These are phyloP conservation scores for Emergomyces africanus DNA, from an alignment of 2,329 filamentous ascomycete species.

Conservation along the genomic window DNA sequence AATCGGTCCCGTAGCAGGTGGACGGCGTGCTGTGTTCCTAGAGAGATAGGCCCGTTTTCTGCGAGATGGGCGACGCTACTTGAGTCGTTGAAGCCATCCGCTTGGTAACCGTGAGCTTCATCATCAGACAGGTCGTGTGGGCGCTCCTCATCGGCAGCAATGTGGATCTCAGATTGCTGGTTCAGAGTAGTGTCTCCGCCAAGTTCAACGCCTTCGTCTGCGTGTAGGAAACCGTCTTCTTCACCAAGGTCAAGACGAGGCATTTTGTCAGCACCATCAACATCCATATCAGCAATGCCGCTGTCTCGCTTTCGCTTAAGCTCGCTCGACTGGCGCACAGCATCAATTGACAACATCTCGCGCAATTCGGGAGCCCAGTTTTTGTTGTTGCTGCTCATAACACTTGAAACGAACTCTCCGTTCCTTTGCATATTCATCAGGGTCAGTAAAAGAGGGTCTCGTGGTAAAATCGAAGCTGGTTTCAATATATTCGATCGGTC, in stretches of 20 bases:
- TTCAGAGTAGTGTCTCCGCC: constrained; percentile 34
- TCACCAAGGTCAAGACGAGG: constrained; percentile 49
- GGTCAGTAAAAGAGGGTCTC: constrained; percentile 74
- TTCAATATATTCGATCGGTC: constrained; percentile 80
- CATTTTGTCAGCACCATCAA: constrained; percentile 53
- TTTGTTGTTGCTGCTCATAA: constrained; percentile 67
- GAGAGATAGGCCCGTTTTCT: constrained; percentile 73
- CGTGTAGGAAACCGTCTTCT: constrained; percentile 44
- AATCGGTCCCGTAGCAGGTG: constrained; percentile 87
- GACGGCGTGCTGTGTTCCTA: constrained; percentile 90
- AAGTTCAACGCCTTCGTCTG: constrained; percentile 40
- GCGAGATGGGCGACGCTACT: constrained; percentile 63
- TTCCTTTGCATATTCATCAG: constrained; percentile 86
- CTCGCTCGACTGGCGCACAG: constrained; percentile 62
- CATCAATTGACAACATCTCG: constrained; percentile 79
- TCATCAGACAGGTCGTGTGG: constrained; percentile 34
- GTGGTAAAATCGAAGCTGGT: constrained; percentile 67
- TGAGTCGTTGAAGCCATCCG: constrained; percentile 65
- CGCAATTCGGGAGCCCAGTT: constrained; percentile 87
- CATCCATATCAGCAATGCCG: constrained; percentile 67
- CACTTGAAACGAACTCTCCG: constrained; percentile 76
- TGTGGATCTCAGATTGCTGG: constrained; percentile 48
- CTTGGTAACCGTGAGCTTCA: constrained; percentile 32
- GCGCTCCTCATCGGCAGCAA: constrained; percentile 44
- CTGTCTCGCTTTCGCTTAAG: constrained; percentile 91